These are phyloP conservation scores for Metarhizium robertsii DNA, from an alignment of 2,329 filamentous ascomycete genomes.

Conservation along the genomic window DNA sequence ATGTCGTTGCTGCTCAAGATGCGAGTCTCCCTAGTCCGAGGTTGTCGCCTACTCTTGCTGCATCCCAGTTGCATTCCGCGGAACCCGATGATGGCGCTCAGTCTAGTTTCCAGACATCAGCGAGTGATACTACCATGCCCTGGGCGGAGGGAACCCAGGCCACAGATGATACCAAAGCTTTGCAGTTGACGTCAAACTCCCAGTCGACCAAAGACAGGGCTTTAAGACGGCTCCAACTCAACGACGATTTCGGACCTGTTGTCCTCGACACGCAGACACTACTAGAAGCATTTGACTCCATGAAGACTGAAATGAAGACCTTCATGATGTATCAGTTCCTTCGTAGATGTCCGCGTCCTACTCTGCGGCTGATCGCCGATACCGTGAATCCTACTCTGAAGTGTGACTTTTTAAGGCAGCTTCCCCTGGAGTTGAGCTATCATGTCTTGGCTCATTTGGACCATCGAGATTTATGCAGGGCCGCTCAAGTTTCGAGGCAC, in stretches of 20 bases:
- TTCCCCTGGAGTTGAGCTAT: constrained; percentile 79
- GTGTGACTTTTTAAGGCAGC: constrained; percentile 78
- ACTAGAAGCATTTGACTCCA: constrained; percentile 80
- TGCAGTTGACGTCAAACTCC: constrained; percentile 7
- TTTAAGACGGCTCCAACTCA: background rate
- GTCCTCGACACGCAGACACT: constrained; percentile 77
- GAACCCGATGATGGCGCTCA: constrained; percentile 33
- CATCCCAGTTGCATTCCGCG: constrained; percentile 43
- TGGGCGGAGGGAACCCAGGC: constrained; percentile 34
- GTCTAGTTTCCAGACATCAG: constrained; percentile 22
- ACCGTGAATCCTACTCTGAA: constrained; percentile 91
- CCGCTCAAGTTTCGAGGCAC: constrained; percentile 86
- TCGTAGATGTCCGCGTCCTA: constrained; percentile 77
- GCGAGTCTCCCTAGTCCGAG: constrained; percentile 91
- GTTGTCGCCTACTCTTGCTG: constrained; percentile 81
- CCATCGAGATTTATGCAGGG: constrained; percentile 74
- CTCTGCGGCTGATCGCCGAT: constrained; percentile 79
- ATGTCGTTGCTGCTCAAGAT: constrained; percentile 70
- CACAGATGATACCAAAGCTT: constrained; percentile 15
- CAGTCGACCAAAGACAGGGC: constrained; percentile 13
- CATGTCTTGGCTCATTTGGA: constrained; percentile 85
- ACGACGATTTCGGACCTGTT: constrained; percentile 13
- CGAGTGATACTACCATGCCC: constrained; percentile 16
- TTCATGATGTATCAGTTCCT: constrained; percentile 97
- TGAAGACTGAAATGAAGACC: constrained; percentile 85